Percentiles rank a stretch among this genome's conserved stretches.
These are phyloP conservation scores for Neurospora sp. DNA, from an alignment of 495 filamentous ascomycete genomes.

Conservation along the genomic window DNA sequence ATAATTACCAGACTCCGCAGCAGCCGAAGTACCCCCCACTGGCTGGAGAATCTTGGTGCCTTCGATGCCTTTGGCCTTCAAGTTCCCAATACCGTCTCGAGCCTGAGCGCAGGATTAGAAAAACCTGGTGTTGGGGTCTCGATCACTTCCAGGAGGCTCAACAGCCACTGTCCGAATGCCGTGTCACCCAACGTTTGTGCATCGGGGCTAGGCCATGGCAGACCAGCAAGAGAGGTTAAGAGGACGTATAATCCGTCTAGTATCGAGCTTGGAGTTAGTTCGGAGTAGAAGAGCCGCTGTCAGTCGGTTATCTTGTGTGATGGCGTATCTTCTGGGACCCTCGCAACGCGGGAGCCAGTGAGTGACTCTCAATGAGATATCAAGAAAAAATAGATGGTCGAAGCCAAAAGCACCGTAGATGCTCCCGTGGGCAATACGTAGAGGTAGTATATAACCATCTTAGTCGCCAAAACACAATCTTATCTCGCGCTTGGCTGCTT, in stretches of 20 bases:
- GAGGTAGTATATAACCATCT: background rate
- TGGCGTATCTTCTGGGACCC: background rate
- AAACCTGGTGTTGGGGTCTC: constrained; percentile 27
- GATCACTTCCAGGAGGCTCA: constrained; percentile 19
- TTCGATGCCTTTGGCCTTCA: constrained; percentile 63
- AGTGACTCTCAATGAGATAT: background rate
- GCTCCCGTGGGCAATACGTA: background rate
- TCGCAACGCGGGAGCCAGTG: background rate
- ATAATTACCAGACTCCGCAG: constrained; percentile 14
- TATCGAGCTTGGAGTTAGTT: background rate
- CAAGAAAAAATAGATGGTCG: background rate
- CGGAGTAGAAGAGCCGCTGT: background rate
- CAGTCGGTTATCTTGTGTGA: background rate
- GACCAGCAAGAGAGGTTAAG: background rate
- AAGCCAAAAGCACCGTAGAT: background rate
- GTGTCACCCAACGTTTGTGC: background rate
- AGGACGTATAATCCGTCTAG: background rate
- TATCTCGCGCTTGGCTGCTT: background rate
- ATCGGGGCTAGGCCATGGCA: background rate
- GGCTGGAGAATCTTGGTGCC: constrained; percentile 81
- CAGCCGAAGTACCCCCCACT: constrained; percentile 61
- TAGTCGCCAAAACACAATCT: background rate
- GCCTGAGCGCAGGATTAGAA: background rate
- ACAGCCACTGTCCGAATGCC: background rate
- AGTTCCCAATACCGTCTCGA: constrained; percentile 53